Percentiles rank a stretch among this genome's conserved stretches.
Evolutionary conservation across 768 basidiomycete genomes (phyloP).

Genomic region (Lentinus brumalis): DNA sequence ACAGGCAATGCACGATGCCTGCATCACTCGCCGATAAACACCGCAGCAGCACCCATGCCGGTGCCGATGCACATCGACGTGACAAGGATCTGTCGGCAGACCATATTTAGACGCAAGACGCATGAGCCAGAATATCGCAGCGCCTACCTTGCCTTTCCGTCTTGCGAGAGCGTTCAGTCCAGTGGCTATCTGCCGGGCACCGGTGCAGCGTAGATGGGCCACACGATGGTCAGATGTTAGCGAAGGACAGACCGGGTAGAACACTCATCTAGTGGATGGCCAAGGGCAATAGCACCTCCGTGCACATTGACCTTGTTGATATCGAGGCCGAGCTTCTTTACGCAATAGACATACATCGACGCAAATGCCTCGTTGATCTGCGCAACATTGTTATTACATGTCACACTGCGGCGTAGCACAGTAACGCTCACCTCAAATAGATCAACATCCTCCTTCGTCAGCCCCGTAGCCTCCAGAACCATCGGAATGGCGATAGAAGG

Average conservation of each 20-base stretch:
- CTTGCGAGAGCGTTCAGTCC: constrained; percentile 76
- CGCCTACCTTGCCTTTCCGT: constrained; percentile 63
- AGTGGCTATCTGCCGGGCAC: constrained; percentile 81
- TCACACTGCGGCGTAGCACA: background rate
- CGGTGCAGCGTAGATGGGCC: constrained; percentile 67
- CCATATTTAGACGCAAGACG: constrained; percentile 27
- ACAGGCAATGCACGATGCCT: background rate
- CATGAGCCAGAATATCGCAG: constrained; percentile 7
- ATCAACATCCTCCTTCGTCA: constrained; percentile 71
- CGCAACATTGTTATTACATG: background rate
- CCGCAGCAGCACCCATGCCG: constrained; percentile 78
- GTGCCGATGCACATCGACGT: constrained; percentile 89
- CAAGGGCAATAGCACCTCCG: constrained; percentile 88
- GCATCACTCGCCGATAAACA: constrained; percentile 30
- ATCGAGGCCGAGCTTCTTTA: constrained; percentile 65
- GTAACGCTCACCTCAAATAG: constrained; percentile 64
- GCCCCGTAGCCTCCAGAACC: constrained; percentile 66
- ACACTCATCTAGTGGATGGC: constrained; percentile 78
- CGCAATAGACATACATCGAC: constrained; percentile 75
- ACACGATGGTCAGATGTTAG: constrained; percentile 21
- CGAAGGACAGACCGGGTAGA: constrained; percentile 1
- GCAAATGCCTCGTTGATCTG: constrained; percentile 94
- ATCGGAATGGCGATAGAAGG: constrained; percentile 83
- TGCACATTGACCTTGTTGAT: constrained; percentile 81
- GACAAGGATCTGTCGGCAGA: constrained; percentile 56